phyloP scores from a whole-genome alignment of 73 alveolate species.

The Tetrahymena malaccensis region DNA sequence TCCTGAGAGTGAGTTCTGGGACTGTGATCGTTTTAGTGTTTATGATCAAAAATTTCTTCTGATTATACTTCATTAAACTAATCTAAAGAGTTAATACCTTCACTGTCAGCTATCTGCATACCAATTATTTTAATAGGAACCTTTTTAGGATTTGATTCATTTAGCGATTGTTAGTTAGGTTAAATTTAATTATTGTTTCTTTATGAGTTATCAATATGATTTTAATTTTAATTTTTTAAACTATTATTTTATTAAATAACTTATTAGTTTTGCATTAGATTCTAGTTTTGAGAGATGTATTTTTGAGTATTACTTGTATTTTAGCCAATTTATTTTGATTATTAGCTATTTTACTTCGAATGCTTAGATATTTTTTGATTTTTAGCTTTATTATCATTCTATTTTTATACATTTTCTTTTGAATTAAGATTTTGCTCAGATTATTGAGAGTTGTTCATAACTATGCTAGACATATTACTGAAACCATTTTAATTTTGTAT shows the following conservation, averaged over 20 bases:
- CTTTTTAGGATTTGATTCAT: not conserved
- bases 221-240: not conserved
- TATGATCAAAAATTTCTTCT: not conserved
- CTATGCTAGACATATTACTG: not conserved
- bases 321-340: not conserved
- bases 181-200: not conserved
- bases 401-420: not conserved
- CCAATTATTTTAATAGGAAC: not conserved
- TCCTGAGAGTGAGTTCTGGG: not conserved
- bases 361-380: no score
- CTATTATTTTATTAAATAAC: no score
- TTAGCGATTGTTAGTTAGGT: not conserved
- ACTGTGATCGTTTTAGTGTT: not conserved
- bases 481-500: not conserved
- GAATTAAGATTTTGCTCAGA: not conserved
- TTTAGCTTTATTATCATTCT: not conserved
- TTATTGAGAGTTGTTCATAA: not conserved
- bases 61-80: not conserved
- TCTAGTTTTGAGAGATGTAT: not conserved
- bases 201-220: not conserved
- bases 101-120: not conserved
- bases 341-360: no score
- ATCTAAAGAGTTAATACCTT: not conserved
- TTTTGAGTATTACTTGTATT: no score
- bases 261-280: no score